Evolutionary conservation across 768 basidiomycete genomes (phyloP).

Genomic region (Mycena polygramma): DNA sequence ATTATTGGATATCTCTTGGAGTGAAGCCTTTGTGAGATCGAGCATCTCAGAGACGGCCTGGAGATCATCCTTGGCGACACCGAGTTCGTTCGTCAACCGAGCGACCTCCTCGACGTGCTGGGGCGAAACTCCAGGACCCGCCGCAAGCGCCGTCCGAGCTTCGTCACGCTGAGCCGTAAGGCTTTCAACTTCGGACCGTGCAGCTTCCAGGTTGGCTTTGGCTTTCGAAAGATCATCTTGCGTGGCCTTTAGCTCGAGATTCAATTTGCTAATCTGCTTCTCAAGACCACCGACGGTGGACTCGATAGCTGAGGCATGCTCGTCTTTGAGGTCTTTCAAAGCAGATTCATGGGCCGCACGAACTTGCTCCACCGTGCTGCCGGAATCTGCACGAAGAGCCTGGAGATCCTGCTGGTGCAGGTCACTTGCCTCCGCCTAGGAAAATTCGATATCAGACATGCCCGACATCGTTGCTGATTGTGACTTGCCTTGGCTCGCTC

Average conservation of each 20-base stretch:
- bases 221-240: slow-evolving; percentile 86
- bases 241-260: slow-evolving; percentile 85
- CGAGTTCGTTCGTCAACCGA: slow-evolving; percentile 70
- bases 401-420: slow-evolving; percentile 80
- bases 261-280: slow-evolving; percentile 73
- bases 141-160: slow-evolving; percentile 61
- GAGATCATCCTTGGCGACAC: slow-evolving; percentile 78
- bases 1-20: slow-evolving; percentile 76
- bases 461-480: slow-evolving; percentile 1
- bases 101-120: slow-evolving; percentile 69
- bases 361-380: slow-evolving; percentile 77
- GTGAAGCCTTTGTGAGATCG: slow-evolving; percentile 75
- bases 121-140: slow-evolving; percentile 52
- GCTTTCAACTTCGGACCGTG: slow-evolving; percentile 66
- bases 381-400: slow-evolving; percentile 74
- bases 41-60: slow-evolving; percentile 75
- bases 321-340: slow-evolving; percentile 71
- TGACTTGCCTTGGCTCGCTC: slow-evolving; percentile 79
- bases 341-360: slow-evolving; percentile 70
- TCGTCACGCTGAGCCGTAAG: slow-evolving; percentile 77
- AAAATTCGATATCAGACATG: slow-evolving; percentile 27
- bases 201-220: slow-evolving; percentile 68
- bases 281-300: slow-evolving; percentile 67
- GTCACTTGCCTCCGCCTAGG: slow-evolving; percentile 78
- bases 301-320: slow-evolving; percentile 73